phyloP scores from a whole-genome alignment of 768 basidiomycete species.

The Agaricus subrufescens region DNA sequence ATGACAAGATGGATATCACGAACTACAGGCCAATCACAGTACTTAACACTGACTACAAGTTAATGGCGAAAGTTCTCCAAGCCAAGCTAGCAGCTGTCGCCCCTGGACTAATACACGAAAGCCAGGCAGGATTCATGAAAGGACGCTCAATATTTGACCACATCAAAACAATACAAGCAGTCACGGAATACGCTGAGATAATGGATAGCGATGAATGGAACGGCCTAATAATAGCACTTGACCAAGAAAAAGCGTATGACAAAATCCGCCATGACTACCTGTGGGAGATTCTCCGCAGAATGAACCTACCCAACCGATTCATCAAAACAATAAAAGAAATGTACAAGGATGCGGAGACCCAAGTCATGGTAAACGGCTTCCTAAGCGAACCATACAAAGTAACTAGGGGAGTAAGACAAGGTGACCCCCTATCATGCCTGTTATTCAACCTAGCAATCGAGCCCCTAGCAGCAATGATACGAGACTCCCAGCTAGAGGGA shows the following conservation, averaged over 20 bases:
- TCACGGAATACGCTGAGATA: constrained; percentile 19
- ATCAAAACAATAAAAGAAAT: constrained; percentile 22
- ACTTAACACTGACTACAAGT: constrained; percentile 29
- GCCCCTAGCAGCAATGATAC: constrained; percentile 24
- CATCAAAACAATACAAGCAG: constrained; percentile 18
- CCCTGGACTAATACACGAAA: constrained; percentile 18
- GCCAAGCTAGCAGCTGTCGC: constrained; percentile 12
- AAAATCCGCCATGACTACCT: constrained; percentile 29
- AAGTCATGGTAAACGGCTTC: constrained; percentile 28
- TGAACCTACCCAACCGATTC: constrained; percentile 22
- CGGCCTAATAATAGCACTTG: constrained; percentile 20
- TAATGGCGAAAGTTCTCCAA: constrained; percentile 22
- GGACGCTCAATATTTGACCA: constrained; percentile 27
- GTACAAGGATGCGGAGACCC: constrained; percentile 25
- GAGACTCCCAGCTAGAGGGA: constrained; percentile 22
- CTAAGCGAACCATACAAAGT: constrained; percentile 20
- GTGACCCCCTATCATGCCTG: constrained; percentile 31
- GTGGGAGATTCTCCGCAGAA: constrained; percentile 17
- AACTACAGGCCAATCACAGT: constrained; percentile 33
- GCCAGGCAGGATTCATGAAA: constrained; percentile 34
- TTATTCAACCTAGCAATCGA: constrained; percentile 32
- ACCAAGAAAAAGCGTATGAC: constrained; percentile 37
- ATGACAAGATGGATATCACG: constrained; percentile 21
- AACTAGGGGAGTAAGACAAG: constrained; percentile 28
- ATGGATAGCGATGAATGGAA: constrained; percentile 17